These are phyloP conservation scores for Carex sylvatica DNA, from an alignment of 202 grass and related monocot genomes.

Conservation along the genomic window DNA sequence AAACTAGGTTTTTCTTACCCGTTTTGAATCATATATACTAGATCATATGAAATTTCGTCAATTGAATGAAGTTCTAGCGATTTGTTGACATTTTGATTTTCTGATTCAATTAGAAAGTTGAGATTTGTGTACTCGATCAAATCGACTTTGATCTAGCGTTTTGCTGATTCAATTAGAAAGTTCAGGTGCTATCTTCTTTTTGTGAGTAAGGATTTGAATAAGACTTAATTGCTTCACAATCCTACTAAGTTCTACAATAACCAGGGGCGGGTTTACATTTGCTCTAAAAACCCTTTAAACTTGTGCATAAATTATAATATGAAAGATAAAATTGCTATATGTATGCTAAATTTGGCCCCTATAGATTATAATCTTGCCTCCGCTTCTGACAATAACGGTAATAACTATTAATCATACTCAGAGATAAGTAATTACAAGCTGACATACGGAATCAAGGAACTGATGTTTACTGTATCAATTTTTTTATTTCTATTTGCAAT, in stretches of 20 bases:
- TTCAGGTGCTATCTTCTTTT: not conserved
- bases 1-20: not conserved
- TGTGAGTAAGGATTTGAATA: not conserved
- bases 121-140: not conserved
- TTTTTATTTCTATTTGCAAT: not conserved
- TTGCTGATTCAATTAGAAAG: not conserved
- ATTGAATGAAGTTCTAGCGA: not conserved
- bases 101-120: not conserved
- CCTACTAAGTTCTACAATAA: not conserved
- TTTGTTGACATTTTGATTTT: slow-evolving; percentile 1
- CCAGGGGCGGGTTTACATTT: no score
- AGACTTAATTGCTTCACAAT: not conserved
- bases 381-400: not conserved
- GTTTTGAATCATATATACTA: not conserved
- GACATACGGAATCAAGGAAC: not conserved
- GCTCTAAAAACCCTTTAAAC: no score
- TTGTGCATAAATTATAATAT: no score
- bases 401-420: not conserved
- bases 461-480: not conserved
- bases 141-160: not conserved
- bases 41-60: not conserved
- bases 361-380: no score
- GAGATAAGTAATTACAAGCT: not conserved
- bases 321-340: no score
- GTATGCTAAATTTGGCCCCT: no score